Base-by-base conservation (phyloP, 148 eudicot genomes). In the Rhododendron ovatum region DNA sequence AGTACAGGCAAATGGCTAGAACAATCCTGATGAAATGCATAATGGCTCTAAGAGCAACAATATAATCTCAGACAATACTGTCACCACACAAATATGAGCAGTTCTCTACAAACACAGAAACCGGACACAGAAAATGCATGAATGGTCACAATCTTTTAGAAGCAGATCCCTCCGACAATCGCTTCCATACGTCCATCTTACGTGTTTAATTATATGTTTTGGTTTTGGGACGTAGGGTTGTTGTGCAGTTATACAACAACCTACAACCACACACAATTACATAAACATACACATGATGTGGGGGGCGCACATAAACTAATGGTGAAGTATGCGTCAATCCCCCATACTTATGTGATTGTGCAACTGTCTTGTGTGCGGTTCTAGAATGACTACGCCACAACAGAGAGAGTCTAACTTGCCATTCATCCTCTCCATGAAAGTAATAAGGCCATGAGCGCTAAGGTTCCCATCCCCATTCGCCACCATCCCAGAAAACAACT, bases 381-480 rank as follows among this genome's bases (percentile, higher is more conserved):
- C 20, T 55, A 3, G 61, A 14, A 18, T 20, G 0, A 63, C 28
- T 63, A 24, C 9, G 69, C 30, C 69, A 63, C 28, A n/a, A 63
- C 28, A 63, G 8, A 12, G 8, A n/a, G 22, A 7, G n/a, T 35
- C 85, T 88, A 86, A 89, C 84, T 83, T 93, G 84, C 95, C 94
- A 91, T 96, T 96, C 43, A 96, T 91, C 91, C 96, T 92, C 91
- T 96, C 95, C 14, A 94, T 91, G 74, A 94, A 94, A 69, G 93
- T 90, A 67, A 96, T 87, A 74, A 96, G 90, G 35, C 95, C 98
- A 82, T 96, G 98, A 41, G 92, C 87, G 17, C 97, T 98, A 59
- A 96, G 88, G 92, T 95, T 93, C 24, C 96, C 98, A 88, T 96
- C 95, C 37, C 98, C 98, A 90, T 92, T 92, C 53, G 96, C 98